A percentile compares a stretch with the other conserved stretches of the same genome.
These are phyloP conservation scores for Schizothecium vesticola DNA, from an alignment of 495 filamentous ascomycete genomes.

Conservation along the genomic window DNA sequence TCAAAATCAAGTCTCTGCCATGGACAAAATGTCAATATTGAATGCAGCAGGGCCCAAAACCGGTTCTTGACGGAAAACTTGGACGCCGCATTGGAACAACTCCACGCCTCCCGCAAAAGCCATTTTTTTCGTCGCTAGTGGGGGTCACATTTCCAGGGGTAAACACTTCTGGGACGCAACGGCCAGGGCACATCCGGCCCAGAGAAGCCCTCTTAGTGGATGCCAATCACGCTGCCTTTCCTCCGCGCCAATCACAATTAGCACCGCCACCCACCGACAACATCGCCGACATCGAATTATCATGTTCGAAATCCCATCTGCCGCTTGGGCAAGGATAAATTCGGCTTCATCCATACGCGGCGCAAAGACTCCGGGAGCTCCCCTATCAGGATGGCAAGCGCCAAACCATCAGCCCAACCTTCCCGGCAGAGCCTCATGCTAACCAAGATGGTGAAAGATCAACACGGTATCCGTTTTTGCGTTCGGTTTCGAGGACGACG, in stretches of 20 bases:
- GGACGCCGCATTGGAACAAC: background rate
- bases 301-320: background rate
- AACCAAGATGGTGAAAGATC: background rate
- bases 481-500: background rate
- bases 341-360: background rate
- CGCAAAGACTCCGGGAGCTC: background rate
- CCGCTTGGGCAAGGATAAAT: background rate
- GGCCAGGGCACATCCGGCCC: slow-evolving; percentile 1
- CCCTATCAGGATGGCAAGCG: background rate
- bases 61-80: background rate
- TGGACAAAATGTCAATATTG: background rate
- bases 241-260: background rate
- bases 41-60: background rate
- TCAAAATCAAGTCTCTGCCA: background rate
- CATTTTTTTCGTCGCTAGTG: background rate
- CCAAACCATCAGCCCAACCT: background rate
- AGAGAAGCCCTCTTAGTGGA: background rate
- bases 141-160: slow-evolving; percentile 8
- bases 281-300: background rate
- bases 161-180: slow-evolving; percentile 1
- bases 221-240: background rate
- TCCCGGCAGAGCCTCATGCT: background rate
- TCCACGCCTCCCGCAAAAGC: background rate
- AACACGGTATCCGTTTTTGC: background rate
- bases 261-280: background rate